These are phyloP conservation scores for Discostella stelligera DNA, from an alignment of 352 stramenopile genomes.

Conservation along the genomic window DNA sequence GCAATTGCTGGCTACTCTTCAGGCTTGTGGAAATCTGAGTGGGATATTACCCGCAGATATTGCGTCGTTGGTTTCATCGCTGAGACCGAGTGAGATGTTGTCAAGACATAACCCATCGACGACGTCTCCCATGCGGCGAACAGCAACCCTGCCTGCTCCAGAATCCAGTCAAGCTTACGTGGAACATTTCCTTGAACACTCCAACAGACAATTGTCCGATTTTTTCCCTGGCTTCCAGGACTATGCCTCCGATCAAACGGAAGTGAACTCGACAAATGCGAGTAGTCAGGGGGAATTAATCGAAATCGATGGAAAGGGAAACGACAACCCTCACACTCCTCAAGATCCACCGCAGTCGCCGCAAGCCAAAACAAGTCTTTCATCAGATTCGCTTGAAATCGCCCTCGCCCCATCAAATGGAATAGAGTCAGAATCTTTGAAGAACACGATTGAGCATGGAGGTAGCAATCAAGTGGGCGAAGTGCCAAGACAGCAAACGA, in stretches of 20 bases:
- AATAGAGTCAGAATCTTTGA: conserved; percentile 2
- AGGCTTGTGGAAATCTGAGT: conserved; percentile 18
- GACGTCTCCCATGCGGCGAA: background rate
- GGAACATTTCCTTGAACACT: conserved; percentile 12
- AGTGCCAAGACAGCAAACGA: conserved; percentile 3
- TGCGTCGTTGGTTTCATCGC: conserved; percentile 8
- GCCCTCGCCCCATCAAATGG: background rate
- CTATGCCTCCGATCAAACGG: background rate
- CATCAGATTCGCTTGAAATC: background rate
- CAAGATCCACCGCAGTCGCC: conserved; percentile 6
- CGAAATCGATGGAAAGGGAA: background rate
- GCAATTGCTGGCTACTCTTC: conserved; percentile 18
- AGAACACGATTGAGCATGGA: background rate
- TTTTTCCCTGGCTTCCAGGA: background rate
- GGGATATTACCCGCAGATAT: background rate
- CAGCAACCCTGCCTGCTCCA: background rate
- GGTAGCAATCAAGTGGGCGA: background rate
- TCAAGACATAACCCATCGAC: background rate
- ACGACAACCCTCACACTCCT: background rate
- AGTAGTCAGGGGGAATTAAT: conserved; percentile 8
- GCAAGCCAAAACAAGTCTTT: background rate
- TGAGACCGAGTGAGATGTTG: conserved; percentile 17
- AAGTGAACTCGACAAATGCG: conserved; percentile 16
- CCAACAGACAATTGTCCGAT: conserved; percentile 3
- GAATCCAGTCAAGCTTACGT: background rate